Evolutionary conservation across 1,284 basidiomycete genomes (phyloP), one percentile per base, ranked within the genome.

Genomic region (Sanghuangporus baumii): DNA sequence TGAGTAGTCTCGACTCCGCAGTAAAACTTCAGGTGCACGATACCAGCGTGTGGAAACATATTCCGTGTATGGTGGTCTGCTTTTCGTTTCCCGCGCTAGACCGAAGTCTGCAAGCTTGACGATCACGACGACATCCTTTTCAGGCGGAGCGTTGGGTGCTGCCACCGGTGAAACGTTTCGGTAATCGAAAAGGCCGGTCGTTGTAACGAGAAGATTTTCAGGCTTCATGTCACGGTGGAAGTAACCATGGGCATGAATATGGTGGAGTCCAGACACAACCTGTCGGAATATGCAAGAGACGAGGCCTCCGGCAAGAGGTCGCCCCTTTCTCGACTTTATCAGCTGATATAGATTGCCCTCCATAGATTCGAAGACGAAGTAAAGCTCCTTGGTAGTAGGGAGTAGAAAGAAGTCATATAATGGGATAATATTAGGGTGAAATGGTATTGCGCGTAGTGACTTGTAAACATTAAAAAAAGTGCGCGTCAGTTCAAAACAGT

Each of bases 171-270:
- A 87, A 41, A 92, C 78, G 7, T 92, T 84, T n/a, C 87, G 88
- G 73, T 99, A 99, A 75, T 98, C 94, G 68, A 91, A 90, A 57
- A 98, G 83, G 26, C 97, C 97, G 9, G 94, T 98, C 2, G 97
- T 99, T n/a, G 97, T 99, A 70, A 99, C 96, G 61, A 99, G 86
- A n/a, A 99, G 87, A 71, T 99, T 99, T 74, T 99, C 97, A 34
- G 97, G 97, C 76, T 99, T 99, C 94, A 99, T 96, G 75, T 99
- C 97, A 60, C 97, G 93, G 74, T 99, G 97, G 74, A 99, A 99
- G 76, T 97, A 99, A 62, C 96, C 96, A 55, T 89, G 81, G 16
- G 80, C 73, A 75, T 99, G 97, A 66, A 99, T 94, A 74, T 99
- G 97, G 71, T 94, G 81, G 41, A 99, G 83, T 38, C 97, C 97